phyloP scores from a whole-genome alignment of 495 filamentous ascomycete species.

The Penicillium simplicissimum region DNA sequence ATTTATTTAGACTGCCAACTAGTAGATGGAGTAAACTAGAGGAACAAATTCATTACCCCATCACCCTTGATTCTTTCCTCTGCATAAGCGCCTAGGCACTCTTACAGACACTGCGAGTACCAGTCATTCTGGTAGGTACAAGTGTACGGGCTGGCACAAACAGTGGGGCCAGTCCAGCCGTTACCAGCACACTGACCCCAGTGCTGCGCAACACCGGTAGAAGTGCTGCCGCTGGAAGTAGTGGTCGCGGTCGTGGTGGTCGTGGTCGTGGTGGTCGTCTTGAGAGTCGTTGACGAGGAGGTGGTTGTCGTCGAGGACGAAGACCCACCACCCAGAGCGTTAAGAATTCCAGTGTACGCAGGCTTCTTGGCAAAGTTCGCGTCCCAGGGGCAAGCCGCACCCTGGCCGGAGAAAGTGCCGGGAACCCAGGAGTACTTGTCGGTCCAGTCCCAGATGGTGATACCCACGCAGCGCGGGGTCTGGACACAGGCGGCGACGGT shows the following conservation, averaged over 20 bases:
- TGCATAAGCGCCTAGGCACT: background rate
- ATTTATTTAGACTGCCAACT: background rate
- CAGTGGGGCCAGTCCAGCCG: conserved; percentile 48
- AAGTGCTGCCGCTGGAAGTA: conserved; percentile 24
- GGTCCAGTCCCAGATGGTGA: conserved; percentile 68
- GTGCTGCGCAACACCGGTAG: conserved; percentile 33
- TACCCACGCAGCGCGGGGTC: conserved; percentile 60
- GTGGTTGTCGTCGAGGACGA: conserved; percentile 34
- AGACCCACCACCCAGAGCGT: conserved; percentile 27
- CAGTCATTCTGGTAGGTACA: conserved; percentile 50
- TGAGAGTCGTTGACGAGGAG: conserved; percentile 8
- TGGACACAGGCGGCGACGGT: conserved; percentile 60
- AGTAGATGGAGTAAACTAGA: background rate
- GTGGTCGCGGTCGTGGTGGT: conserved; percentile 31
- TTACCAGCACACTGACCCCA: conserved; percentile 57
- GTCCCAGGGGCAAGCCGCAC: conserved; percentile 55
- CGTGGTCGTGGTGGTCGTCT: conserved; percentile 19
- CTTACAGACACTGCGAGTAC: conserved; percentile 51
- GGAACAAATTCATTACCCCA: background rate
- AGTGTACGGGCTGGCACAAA: conserved; percentile 44
- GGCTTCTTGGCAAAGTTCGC: conserved; percentile 57
- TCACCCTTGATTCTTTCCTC: too few relatives aligned
- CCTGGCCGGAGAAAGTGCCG: conserved; percentile 51
- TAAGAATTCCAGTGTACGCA: conserved; percentile 49
- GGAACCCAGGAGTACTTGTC: conserved; percentile 66